Percentiles rank a stretch among this genome's conserved stretches.
These are phyloP conservation scores for Dalbergia cochinchinensis DNA, from an alignment of 306 rosid species.

Conservation along the genomic window DNA sequence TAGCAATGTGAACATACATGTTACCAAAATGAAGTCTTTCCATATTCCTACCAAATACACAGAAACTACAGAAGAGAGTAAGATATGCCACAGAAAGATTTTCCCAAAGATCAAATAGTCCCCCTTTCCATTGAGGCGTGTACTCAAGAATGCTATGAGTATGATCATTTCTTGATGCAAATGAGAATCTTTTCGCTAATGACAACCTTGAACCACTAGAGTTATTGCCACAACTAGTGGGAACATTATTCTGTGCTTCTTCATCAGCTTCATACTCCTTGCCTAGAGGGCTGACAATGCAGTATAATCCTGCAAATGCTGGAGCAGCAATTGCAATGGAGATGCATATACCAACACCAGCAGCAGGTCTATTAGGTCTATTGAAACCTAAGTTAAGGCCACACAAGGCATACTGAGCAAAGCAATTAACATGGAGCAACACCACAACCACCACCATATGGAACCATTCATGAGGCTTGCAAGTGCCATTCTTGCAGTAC, in stretches of 20 bases:
- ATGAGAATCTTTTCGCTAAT: not conserved
- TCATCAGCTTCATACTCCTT: constrained; percentile 57
- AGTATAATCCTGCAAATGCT: constrained; percentile 58
- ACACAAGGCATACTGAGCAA: constrained; percentile 74
- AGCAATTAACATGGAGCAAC: constrained; percentile 68
- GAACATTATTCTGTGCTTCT: constrained; percentile 48
- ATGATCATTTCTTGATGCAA: constrained; percentile 51
- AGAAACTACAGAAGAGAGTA: constrained; percentile 58
- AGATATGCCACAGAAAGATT: constrained; percentile 48
- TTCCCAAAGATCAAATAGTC: constrained; percentile 53
- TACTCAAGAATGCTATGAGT: constrained; percentile 33
- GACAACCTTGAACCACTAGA: not conserved
- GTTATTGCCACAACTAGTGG: not conserved
- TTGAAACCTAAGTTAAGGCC: constrained; percentile 64
- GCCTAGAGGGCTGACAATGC: constrained; percentile 66
- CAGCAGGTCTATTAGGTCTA: constrained; percentile 55
- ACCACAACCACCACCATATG: constrained; percentile 63
- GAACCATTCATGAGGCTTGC: constrained; percentile 60
- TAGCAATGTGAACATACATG: constrained; percentile 59
- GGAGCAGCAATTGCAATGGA: constrained; percentile 64
- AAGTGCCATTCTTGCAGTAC: constrained; percentile 62
- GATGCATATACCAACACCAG: constrained; percentile 57
- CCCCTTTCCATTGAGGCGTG: constrained; percentile 68
- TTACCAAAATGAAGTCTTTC: constrained; percentile 64
- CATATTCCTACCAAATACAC: constrained; percentile 63